Evolutionary conservation across 2,329 filamentous ascomycete genomes (phyloP).

Genomic region (Botrytis medusae): DNA sequence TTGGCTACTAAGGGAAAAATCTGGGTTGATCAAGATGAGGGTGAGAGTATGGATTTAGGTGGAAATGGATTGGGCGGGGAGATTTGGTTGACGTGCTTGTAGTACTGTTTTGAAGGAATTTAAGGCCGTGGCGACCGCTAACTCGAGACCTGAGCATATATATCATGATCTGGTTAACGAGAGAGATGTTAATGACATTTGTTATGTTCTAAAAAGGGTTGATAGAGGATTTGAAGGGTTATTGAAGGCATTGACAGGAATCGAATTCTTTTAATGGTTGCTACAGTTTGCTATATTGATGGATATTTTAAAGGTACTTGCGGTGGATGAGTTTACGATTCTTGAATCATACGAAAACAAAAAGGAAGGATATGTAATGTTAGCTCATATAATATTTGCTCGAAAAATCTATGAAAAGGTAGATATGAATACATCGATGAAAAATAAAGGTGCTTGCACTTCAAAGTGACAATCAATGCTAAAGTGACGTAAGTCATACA

Average conservation of each 20-base stretch:
- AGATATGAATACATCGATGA: not conserved
- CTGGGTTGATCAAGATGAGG: conserved; percentile 56
- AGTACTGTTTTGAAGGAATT: not conserved
- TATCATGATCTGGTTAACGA: not conserved
- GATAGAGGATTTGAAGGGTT: not conserved
- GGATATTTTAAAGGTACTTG: not conserved
- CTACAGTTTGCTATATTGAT: conserved; percentile 1
- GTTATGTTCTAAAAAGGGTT: not conserved
- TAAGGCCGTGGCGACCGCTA: not conserved
- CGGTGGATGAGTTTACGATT: not conserved
- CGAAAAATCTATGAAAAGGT: not conserved
- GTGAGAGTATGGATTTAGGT: conserved; percentile 1
- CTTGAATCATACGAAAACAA: not conserved
- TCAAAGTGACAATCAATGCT: not conserved
- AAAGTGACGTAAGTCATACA: not conserved
- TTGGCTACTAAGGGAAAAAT: conserved; percentile 67
- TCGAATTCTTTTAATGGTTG: not conserved
- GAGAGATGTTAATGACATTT: not conserved
- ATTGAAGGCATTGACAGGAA: not conserved
- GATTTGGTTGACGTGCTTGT: conserved; percentile 19
- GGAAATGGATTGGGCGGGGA: conserved; percentile 12
- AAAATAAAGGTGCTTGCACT: not conserved
- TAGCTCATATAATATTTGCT: conserved; percentile 6
- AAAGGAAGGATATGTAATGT: not conserved
- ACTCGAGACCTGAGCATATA: not conserved